phyloP scores from a whole-genome alignment of 2,329 filamentous ascomycete genomes.

The Fusarium stilboides region DNA sequence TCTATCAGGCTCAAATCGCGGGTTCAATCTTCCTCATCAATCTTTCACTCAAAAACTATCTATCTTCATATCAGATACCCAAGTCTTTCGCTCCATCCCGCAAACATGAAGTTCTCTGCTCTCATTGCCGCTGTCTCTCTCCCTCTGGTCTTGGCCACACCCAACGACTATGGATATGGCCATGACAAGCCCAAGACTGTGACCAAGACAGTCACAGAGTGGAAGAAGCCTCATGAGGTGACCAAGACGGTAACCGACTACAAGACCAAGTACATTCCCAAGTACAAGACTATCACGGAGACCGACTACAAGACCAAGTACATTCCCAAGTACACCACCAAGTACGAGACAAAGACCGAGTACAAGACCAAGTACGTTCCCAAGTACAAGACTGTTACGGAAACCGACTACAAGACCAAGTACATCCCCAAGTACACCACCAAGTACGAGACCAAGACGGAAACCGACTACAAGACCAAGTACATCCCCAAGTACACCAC shows the following conservation, averaged over 20 bases:
- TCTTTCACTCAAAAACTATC: slow-evolving; percentile 9
- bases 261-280: slow-evolving; percentile 27
- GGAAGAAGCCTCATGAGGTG: slow-evolving; percentile 4
- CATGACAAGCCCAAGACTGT: slow-evolving; percentile 32
- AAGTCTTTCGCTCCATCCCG: slow-evolving; percentile 21
- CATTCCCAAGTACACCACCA: slow-evolving; percentile 20
- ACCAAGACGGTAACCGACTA: slow-evolving; percentile 34
- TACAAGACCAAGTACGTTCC: slow-evolving; percentile 9
- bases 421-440: too few species aligned
- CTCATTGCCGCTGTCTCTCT: slow-evolving; percentile 23
- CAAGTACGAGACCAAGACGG: slow-evolving; percentile 19
- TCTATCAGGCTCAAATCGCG: slow-evolving; percentile 17
- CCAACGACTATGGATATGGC: slow-evolving; percentile 13
- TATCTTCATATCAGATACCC: background rate
- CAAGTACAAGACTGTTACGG: slow-evolving; percentile 5
- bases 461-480: slow-evolving; percentile 29
- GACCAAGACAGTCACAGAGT: slow-evolving; percentile 29
- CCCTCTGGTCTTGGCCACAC: slow-evolving; percentile 27
- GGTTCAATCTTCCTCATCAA: slow-evolving; percentile 12
- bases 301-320: slow-evolving; percentile 28
- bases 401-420: background rate
- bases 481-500: slow-evolving; percentile 17
- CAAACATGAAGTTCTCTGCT: slow-evolving; percentile 36
- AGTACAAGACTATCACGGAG: slow-evolving; percentile 30
- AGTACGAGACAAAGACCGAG: slow-evolving; percentile 19